These are phyloP conservation scores for Lepraria neglecta DNA, from an alignment of 495 filamentous ascomycete genomes.

Conservation along the genomic window DNA sequence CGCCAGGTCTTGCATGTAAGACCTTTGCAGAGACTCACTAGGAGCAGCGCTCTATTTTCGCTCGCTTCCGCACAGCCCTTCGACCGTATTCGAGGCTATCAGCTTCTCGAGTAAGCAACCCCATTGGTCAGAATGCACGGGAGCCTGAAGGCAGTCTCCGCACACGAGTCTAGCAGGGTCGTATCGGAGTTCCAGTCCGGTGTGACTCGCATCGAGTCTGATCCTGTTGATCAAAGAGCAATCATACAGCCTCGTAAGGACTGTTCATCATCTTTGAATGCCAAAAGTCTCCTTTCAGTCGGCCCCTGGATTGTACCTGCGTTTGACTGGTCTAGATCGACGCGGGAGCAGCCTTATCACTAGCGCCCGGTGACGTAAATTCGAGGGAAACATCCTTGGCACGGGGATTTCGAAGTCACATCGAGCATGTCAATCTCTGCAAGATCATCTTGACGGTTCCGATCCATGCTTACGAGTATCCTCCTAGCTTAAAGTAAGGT, in stretches of 20 bases:
- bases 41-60: background rate
- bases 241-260: background rate
- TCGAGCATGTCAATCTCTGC: background rate
- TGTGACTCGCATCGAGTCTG: background rate
- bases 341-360: constrained; percentile 17
- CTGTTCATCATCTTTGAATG: background rate
- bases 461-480: too few species aligned
- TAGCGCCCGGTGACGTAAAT: constrained; percentile 7
- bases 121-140: background rate
- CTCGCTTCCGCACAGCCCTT: background rate
- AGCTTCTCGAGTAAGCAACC: background rate
- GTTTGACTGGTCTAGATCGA: constrained; percentile 9
- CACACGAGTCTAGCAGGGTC: background rate
- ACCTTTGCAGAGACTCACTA: background rate
- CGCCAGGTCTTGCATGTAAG: background rate
- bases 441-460: background rate
- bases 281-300: background rate
- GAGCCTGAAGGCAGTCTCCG: background rate
- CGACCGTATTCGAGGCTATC: background rate
- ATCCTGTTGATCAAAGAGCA: background rate
- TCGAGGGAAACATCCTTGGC: too few species aligned
- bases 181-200: background rate
- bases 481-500: too few species aligned
- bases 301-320: constrained; percentile 8
- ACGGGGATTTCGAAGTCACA: too few species aligned